Evolutionary conservation across 345 rosid genomes (phyloP).

Genomic region (Pistacia vera): DNA sequence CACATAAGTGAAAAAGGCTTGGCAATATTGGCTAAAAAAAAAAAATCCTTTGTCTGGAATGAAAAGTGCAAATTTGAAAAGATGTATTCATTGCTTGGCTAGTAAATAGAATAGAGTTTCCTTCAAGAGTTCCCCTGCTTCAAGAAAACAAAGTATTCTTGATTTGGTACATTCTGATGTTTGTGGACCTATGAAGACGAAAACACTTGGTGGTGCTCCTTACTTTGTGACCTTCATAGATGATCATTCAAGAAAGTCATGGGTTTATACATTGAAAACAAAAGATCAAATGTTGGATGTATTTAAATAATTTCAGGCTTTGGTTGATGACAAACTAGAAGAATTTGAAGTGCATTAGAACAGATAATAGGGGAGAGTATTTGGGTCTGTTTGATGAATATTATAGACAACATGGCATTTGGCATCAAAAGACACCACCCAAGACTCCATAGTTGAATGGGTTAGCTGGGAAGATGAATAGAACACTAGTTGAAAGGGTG

Average conservation of each 20-base stretch:
- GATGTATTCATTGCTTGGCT: background rate
- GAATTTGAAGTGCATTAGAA: background rate
- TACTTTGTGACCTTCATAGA: conserved; percentile 14
- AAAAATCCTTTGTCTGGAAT: too few relatives aligned
- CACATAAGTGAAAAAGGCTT: too few relatives aligned
- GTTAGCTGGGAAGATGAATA: background rate
- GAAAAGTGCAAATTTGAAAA: too few relatives aligned
- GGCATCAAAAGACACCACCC: background rate
- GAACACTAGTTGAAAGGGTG: background rate
- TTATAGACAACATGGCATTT: background rate
- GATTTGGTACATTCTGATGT: background rate
- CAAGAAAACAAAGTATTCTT: background rate
- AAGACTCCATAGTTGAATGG: conserved; percentile 3
- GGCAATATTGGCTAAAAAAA: too few relatives aligned
- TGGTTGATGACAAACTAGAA: background rate
- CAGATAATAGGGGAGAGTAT: conserved; percentile 1
- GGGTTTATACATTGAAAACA: background rate
- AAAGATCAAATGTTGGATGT: background rate
- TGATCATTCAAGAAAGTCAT: background rate
- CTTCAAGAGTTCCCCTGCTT: background rate
- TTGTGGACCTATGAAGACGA: background rate
- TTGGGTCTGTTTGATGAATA: background rate
- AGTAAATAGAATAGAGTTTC: background rate
- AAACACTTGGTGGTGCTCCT: background rate
- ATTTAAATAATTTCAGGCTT: background rate